Evolutionary conservation across 192 early-diverging fungal species (phyloP).

Genomic region (Entomortierella beljakovae): DNA sequence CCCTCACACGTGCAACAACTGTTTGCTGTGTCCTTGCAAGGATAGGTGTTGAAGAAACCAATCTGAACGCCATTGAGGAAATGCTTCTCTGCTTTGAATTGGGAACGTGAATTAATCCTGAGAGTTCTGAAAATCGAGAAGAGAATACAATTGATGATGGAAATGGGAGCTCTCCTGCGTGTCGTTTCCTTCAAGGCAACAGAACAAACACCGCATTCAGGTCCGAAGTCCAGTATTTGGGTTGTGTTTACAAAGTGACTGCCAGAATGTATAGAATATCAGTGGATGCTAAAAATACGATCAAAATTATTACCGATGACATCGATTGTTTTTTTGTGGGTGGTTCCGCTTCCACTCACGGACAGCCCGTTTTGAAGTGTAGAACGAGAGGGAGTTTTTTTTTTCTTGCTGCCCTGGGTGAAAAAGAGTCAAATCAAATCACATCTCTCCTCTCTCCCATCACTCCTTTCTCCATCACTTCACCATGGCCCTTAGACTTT

Average conservation of each 20-base stretch:
- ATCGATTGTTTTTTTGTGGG: constrained; percentile 3
- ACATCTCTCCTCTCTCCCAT: constrained; percentile 21
- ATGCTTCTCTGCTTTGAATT: neutral
- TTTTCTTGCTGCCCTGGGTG: constrained; percentile 5
- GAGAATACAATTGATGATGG: neutral
- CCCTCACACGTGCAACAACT: constrained; percentile 28
- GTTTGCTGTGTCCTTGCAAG: constrained; percentile 38
- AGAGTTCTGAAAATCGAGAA: neutral
- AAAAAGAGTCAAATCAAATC: neutral
- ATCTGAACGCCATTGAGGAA: constrained; percentile 33
- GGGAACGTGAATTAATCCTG: neutral
- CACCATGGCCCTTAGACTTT: constrained; percentile 55
- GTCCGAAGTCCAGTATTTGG: constrained; percentile 15
- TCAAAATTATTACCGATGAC: neutral
- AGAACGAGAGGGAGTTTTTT: neutral
- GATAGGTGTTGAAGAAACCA: constrained; percentile 25
- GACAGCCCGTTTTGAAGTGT: no score
- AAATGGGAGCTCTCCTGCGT: neutral
- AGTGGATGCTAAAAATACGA: neutral
- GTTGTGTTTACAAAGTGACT: constrained; percentile 11
- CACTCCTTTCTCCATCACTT: constrained; percentile 19
- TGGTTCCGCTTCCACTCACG: constrained; percentile 3
- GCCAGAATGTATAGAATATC: neutral
- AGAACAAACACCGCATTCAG: neutral
- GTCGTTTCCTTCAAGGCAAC: neutral